These are phyloP conservation scores for Silene vulgaris DNA, from an alignment of 179 eudicot species.

Conservation along the genomic window DNA sequence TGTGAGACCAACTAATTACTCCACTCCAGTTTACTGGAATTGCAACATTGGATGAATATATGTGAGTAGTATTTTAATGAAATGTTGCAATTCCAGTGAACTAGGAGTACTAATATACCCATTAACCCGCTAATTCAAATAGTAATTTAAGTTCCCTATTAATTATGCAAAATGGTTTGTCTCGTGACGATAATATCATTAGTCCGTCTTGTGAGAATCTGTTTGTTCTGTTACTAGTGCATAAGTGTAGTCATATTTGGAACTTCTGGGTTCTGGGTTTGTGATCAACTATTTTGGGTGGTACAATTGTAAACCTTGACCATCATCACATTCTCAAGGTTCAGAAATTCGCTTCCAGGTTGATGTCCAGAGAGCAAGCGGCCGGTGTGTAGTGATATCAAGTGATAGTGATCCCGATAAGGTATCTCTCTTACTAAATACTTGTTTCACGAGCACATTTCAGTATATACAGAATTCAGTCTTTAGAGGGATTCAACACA, in stretches of 20 bases:
- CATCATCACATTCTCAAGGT: constrained; percentile 39
- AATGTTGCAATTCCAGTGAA: too few relatives aligned
- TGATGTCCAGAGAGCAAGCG: constrained; percentile 39
- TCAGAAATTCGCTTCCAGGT: constrained; percentile 51
- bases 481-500: neutral
- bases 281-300: neutral
- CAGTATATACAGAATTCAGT: neutral
- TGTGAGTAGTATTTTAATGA: too few relatives aligned
- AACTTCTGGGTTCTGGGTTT: neutral
- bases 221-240: neutral
- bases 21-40: too few relatives aligned
- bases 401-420: neutral
- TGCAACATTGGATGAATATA: too few relatives aligned
- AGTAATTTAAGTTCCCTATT: neutral
- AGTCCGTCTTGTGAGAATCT: neutral
- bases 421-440: neutral
- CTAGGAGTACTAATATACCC: neutral
- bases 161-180: neutral
- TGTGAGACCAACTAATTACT: neutral
- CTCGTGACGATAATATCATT: neutral
- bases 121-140: neutral
- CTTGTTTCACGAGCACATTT: neutral
- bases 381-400: constrained; percentile 20
- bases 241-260: neutral
- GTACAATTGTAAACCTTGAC: constrained; percentile 29